Evolutionary conservation across 805 yeast species (phyloP).

Genomic region (Yarrowia sp.): DNA sequence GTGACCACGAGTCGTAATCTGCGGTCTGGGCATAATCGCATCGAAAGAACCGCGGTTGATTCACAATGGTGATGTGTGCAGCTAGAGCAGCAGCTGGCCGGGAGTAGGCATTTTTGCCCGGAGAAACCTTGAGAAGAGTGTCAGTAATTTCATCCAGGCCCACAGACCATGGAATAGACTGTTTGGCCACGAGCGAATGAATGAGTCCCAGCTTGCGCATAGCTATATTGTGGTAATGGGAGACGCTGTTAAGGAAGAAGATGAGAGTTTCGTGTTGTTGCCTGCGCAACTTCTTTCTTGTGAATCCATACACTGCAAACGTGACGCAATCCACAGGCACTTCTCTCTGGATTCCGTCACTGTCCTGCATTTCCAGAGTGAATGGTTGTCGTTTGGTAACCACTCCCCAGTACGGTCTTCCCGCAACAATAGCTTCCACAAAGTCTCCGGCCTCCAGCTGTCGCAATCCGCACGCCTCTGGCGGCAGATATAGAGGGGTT

Average conservation of each 20-base stretch:
- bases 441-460: slow-evolving; percentile 7
- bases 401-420: slow-evolving; percentile 18
- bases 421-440: slow-evolving; percentile 4
- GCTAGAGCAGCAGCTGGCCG: slow-evolving; percentile 18
- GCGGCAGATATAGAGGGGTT: not conserved
- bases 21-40: slow-evolving; percentile 19
- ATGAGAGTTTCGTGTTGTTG: too few species aligned
- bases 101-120: not conserved
- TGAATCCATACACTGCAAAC: not conserved
- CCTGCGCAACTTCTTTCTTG: not conserved
- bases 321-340: slow-evolving; percentile 14
- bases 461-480: slow-evolving; percentile 18
- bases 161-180: slow-evolving; percentile 4
- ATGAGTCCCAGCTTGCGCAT: not conserved
- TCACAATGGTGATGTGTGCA: not conserved
- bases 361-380: slow-evolving; percentile 11
- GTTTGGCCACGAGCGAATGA: not conserved
- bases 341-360: slow-evolving; percentile 10
- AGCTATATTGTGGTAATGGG: not conserved
- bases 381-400: not conserved
- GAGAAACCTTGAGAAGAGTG: not conserved
- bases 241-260: not conserved
- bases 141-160: not conserved
- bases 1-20: slow-evolving; percentile 24
- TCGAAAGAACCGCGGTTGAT: not conserved